These are phyloP conservation scores for Rhytidiadelphus loreus DNA, from an alignment of 225 moss, liverwort and hornwort genomes.

Conservation along the genomic window DNA sequence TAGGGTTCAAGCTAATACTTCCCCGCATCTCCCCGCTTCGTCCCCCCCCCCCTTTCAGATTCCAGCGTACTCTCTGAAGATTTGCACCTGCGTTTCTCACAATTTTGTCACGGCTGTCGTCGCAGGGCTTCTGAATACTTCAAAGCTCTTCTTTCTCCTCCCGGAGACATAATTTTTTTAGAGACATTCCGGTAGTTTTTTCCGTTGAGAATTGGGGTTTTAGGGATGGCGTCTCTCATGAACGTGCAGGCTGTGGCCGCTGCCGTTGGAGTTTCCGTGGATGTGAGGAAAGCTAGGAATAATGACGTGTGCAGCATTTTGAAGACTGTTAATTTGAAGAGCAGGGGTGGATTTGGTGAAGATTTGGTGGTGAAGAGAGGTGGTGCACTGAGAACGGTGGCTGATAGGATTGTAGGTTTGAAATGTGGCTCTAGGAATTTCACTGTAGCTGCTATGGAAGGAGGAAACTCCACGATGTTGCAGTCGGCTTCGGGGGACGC, in stretches of 20 bases:
- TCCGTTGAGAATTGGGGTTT: background rate
- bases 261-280: background rate
- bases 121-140: background rate
- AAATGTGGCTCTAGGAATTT: slow-evolving; percentile 3
- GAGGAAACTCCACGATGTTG: slow-evolving; percentile 10
- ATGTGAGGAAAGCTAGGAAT: background rate
- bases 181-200: background rate
- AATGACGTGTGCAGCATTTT: background rate
- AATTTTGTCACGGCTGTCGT: background rate
- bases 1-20: background rate
- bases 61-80: background rate
- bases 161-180: background rate
- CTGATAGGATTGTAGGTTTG: slow-evolving; percentile 11
- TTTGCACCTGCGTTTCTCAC: background rate
- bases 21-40: too few relatives aligned
- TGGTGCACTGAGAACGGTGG: background rate
- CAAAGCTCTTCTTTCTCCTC: background rate
- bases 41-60: background rate
- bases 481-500: background rate
- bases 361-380: slow-evolving; percentile 6
- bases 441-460: slow-evolving; percentile 11
- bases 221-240: background rate
- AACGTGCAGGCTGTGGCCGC: background rate
- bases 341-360: slow-evolving; percentile 34
- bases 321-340: slow-evolving; percentile 27